These are phyloP conservation scores for Neurospora sp. DNA, from an alignment of 495 filamentous ascomycete genomes.

Conservation along the genomic window DNA sequence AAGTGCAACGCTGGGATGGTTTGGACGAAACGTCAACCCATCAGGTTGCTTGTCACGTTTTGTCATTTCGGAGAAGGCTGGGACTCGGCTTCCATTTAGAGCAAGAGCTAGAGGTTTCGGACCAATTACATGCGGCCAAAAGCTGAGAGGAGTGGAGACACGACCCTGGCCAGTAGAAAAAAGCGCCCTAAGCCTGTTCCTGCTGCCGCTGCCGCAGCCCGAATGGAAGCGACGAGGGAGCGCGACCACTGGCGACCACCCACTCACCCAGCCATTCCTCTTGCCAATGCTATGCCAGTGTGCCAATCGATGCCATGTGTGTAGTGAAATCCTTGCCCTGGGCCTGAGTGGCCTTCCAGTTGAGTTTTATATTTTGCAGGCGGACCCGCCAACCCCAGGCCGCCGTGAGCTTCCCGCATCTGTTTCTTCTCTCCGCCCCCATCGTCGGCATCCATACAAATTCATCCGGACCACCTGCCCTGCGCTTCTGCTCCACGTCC, in stretches of 20 bases:
- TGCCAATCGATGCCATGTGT: background rate
- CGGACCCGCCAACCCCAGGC: background rate
- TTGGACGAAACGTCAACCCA: background rate
- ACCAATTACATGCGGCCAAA: constrained; percentile 5
- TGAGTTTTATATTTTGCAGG: background rate
- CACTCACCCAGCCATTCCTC: background rate
- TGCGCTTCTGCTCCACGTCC: background rate
- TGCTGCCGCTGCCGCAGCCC: background rate
- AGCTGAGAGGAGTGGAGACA: background rate
- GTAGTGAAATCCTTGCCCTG: background rate
- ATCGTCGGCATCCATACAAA: background rate
- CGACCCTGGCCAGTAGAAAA: background rate
- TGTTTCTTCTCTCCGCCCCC: background rate
- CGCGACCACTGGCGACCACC: background rate
- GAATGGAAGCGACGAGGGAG: background rate
- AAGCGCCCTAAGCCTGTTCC: background rate
- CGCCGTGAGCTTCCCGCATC: background rate
- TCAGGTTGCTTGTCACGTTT: constrained; percentile 1
- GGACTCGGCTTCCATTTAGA: constrained; percentile 8
- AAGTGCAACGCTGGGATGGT: background rate
- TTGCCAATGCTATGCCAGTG: background rate
- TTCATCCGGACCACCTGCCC: background rate
- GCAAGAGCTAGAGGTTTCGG: constrained; percentile 3
- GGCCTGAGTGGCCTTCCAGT: background rate
- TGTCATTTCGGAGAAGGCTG: constrained; percentile 21